These are phyloP conservation scores for Arthrobotrys pseudoclavata DNA, from an alignment of 2,329 filamentous ascomycete genomes.

Conservation along the genomic window DNA sequence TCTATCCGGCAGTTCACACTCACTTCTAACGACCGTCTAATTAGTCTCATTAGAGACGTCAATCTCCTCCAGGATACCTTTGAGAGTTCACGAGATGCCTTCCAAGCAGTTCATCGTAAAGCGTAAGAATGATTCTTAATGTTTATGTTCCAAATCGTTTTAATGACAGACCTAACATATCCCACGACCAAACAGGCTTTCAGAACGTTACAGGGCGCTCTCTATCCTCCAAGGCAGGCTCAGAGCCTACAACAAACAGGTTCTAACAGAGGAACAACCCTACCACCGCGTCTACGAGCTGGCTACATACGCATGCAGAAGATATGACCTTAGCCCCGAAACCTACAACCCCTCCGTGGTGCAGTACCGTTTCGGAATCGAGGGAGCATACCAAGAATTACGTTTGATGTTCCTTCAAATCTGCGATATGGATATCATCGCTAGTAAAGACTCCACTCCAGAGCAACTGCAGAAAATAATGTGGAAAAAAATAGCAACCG, in stretches of 20 bases:
- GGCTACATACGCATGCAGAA: conserved; percentile 21
- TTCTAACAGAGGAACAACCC: conserved; percentile 43
- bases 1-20: conserved; percentile 41
- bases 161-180: too few species aligned
- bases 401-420: conserved; percentile 6
- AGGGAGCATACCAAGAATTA: conserved; percentile 49
- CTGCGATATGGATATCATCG: conserved; percentile 47
- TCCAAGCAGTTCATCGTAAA: background rate
- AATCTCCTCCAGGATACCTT: conserved; percentile 19
- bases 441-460: background rate
- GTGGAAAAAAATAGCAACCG: background rate
- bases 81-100: conserved; percentile 20
- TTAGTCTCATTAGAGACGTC: background rate
- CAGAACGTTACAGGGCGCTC: background rate
- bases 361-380: conserved; percentile 49
- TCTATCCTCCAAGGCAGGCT: background rate
- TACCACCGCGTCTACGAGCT: conserved; percentile 56
- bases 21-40: conserved; percentile 10
- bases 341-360: conserved; percentile 41
- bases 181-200: background rate
- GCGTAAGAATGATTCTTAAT: conserved; percentile 3
- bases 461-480: background rate
- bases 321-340: conserved; percentile 12
- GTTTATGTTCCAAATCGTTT: too few species aligned
- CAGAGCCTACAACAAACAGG: conserved; percentile 11